Evolutionary conservation across 2,329 filamentous ascomycete species (phyloP), one percentile per base, ranked within the genome.

Genomic region (Cryphonectria parasitica): DNA sequence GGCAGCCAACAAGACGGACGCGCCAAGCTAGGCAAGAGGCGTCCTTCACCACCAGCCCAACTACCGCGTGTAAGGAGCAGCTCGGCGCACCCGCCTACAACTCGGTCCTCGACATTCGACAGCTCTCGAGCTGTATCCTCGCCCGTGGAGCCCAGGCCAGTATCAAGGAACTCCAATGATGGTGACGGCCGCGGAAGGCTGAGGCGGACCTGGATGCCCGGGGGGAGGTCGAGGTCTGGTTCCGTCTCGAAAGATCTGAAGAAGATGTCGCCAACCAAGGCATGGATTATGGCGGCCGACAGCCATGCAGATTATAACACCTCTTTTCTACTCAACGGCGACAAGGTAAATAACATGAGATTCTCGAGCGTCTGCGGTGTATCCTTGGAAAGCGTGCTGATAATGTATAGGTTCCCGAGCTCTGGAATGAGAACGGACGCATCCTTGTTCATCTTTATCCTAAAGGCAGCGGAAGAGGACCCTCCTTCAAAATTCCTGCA

Each of bases 341-440:
- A 90, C 74, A 89, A 86, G 81, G 87, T 88, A 76, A 74, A 76
- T 71, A 66, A 25, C 7, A 41, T 31, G 22, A 62, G 6, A 34
- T 11, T 31, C 22, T 52, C 25, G 25, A 11, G 22, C 49, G 36
- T 17, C 36, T 43, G 8, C 11, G 7, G 25, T 22, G 22, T 28
- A 28, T 19, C 22, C 17, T 45, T 17, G 43, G 17, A 41, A 43
- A 45, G 54, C 52, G 67, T 67, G 54, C 68, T 67, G 31, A 73
- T 72, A 45, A 43, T 72, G 67, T 69, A 17, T 70, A 90, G 88
- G 87, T 91, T 4, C 88, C 89, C 1, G 90, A 91, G 77, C 79
- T 92, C 28, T 91, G 90, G 90, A 87, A 89, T 73, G 88, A 90
- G 68, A 80, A 78, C 66, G 89, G 87, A 54, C 85, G 85, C 72